phyloP scores from a whole-genome alignment of 257 asterid genomes.

The Jaltomata sinuosa region DNA sequence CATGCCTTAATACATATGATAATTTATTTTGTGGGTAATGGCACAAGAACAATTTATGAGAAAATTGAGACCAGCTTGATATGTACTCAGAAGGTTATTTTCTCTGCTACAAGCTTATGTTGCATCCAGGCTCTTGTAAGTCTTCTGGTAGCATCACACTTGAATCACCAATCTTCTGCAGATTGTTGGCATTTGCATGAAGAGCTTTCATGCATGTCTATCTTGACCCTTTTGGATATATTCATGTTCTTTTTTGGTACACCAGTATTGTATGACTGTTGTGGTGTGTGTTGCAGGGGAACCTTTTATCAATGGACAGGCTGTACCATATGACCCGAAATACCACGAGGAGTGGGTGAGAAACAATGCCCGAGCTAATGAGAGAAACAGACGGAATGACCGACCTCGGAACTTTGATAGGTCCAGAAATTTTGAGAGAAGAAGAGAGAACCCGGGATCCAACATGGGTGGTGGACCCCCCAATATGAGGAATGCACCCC shows the following conservation, averaged over 20 bases:
- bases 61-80: not conserved
- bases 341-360: slow-evolving; percentile 98
- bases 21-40: not conserved
- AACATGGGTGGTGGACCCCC: slow-evolving; percentile 20
- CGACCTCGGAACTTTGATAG: slow-evolving; percentile 64
- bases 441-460: slow-evolving; percentile 24
- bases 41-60: not conserved
- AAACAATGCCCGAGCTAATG: slow-evolving; percentile 74
- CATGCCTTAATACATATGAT: not conserved
- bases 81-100: not conserved
- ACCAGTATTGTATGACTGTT: not conserved
- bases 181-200: not conserved
- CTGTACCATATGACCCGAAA: slow-evolving; percentile 89
- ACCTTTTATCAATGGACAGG: slow-evolving; percentile 88
- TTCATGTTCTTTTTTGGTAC: not conserved
- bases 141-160: not conserved
- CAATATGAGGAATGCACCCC: slow-evolving; percentile 12
- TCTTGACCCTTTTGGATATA: not conserved
- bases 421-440: slow-evolving; percentile 52
- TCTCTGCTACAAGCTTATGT: not conserved
- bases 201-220: not conserved
- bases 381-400: slow-evolving; percentile 65
- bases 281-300: slow-evolving; percentile 50
- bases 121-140: not conserved
- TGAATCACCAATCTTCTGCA: not conserved